Conservation (phyloP, 345 rosid genomes). For the Jatropha curcas region DNA sequence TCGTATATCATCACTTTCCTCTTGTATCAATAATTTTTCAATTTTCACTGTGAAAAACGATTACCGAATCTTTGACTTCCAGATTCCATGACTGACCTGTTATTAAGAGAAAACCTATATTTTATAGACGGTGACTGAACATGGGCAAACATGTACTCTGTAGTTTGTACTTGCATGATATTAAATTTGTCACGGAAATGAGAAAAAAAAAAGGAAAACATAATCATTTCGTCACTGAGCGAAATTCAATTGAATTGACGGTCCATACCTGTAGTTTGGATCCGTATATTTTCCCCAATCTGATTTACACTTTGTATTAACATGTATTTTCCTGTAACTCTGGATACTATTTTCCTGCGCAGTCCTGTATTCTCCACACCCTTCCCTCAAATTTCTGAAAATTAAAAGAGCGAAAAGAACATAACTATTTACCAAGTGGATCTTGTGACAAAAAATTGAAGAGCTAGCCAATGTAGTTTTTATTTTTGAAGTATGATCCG, state of each 20-base stretch:
- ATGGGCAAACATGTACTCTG: too few species aligned
- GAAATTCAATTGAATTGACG: neutral
- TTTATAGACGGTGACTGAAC: too few species aligned
- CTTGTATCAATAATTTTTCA: too few species aligned
- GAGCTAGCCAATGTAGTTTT: neutral
- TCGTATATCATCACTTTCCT: too few species aligned
- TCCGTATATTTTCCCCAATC: neutral
- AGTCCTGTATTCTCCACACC: neutral
- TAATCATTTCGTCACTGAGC: neutral
- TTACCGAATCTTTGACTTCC: too few species aligned
- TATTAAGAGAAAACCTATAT: too few species aligned
- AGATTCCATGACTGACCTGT: too few species aligned
- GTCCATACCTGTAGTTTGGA: neutral
- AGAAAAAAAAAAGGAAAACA: neutral
- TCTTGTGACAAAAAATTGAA: neutral
- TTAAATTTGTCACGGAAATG: too few species aligned
- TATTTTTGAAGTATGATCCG: neutral
- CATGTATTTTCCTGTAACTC: neutral
- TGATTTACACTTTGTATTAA: neutral
- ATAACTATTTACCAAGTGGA: too few species aligned
- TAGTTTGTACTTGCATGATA: too few species aligned
- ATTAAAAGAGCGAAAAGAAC: too few species aligned
- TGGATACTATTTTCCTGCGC: neutral
- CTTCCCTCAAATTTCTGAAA: neutral
- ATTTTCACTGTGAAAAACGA: too few species aligned